Base-by-base conservation (phyloP, 164 flowering plant genomes). In the Echeveria elegans region DNA sequence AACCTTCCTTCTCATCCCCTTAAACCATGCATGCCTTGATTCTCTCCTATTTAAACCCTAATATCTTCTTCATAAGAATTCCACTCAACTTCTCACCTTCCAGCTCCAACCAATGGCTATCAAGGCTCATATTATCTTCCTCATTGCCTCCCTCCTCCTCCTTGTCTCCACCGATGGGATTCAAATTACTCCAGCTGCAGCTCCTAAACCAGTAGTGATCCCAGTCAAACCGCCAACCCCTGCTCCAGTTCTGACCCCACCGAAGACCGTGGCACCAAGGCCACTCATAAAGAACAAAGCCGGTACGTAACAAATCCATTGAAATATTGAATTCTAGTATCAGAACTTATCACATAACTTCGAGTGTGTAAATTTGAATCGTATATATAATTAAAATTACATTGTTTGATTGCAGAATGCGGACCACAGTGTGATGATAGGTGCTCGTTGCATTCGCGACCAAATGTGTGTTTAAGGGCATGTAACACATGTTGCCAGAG, bases 401-500 rank as follows among this genome's bases (percentile, higher is more conserved):
- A 7, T 34, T 34, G 37, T 24, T 0, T 53, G 23, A 52, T 10
- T 24, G 45, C 78, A 85, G 88, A 79, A 65, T 85, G 88, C 70
- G 56, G 41, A 1, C 75, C 77, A 0, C 67, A 79, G 28, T 85
- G 89, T 65, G 71, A 16, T 5, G 28, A 31, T 5, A 74, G 89
- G 71, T 82, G 89, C 70, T 71, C 37, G 32, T 0, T 62, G 37
- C 85, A 81, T 50, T 82, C 85, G 6, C 78, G 85, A 78, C 28
- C 32, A 40, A 80, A 53, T 0, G 64, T 72, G 3, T 83, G 89
- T 72, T 19, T 37, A 50, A 85, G 89, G 70, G 82, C 82, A 0
- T 85, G 86, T 63, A 29, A 38, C 50, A 77, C 89, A 1, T 85
- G 89, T 74, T 85, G 89, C 58, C 34, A 31, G 34, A 64, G 83